These are phyloP conservation scores for Anisodus tanguticus DNA, from an alignment of 257 asterid species.

Conservation along the genomic window DNA sequence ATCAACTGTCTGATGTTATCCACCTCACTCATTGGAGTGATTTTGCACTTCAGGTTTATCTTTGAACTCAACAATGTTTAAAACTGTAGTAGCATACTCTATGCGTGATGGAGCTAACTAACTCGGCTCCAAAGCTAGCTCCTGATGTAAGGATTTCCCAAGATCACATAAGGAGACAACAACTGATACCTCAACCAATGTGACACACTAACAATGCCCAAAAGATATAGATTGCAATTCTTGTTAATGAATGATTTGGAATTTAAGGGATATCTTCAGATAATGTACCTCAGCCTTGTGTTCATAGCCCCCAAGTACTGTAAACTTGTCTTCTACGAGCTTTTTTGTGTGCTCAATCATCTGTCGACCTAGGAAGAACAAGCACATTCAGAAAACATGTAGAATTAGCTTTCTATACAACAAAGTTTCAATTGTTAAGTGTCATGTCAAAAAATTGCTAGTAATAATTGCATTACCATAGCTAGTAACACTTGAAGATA, in stretches of 20 bases:
- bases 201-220: neutral
- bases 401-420: neutral
- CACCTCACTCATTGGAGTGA: neutral
- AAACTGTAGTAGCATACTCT: neutral
- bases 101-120: neutral
- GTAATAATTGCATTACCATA: slow-evolving; percentile 64
- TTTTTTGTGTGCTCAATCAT: slow-evolving; percentile 98
- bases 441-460: neutral
- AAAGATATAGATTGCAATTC: neutral
- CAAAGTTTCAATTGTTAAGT: neutral
- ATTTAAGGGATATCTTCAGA: neutral
- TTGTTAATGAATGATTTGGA: neutral
- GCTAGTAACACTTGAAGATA: slow-evolving; percentile 99
- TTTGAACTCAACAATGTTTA: neutral
- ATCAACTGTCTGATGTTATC: neutral
- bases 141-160: neutral
- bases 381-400: slow-evolving; percentile 31
- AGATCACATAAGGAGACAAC: neutral
- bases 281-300: slow-evolving; percentile 84
- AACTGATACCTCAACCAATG: neutral
- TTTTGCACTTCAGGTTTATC: neutral
- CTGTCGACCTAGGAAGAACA: slow-evolving; percentile 74
- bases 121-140: neutral
- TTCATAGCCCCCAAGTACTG: slow-evolving; percentile 76
- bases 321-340: slow-evolving; percentile 92